Conservation (phyloP, 306 rosid species). For the Inga laurina region DNA sequence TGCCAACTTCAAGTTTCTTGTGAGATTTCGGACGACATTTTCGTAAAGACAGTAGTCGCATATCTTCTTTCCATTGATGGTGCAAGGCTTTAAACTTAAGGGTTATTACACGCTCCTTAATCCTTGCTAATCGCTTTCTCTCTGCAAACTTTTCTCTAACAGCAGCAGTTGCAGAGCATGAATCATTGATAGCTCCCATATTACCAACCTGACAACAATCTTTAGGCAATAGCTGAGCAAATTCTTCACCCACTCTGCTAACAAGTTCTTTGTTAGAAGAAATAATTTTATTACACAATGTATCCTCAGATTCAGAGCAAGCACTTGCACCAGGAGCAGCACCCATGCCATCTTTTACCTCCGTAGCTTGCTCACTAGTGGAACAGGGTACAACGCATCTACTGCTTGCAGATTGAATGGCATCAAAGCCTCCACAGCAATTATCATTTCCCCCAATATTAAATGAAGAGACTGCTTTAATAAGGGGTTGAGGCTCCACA, state of each 20-base stretch:
- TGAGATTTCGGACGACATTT: constrained; percentile 75
- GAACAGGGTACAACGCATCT: constrained; percentile 38
- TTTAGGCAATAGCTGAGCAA: constrained; percentile 53
- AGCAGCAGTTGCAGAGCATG: constrained; percentile 28
- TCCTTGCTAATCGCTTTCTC: constrained; percentile 60
- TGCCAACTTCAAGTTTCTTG: constrained; percentile 66
- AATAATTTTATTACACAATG: constrained; percentile 44
- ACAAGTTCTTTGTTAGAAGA: constrained; percentile 69
- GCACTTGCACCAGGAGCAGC: constrained; percentile 22
- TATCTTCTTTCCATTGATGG: constrained; percentile 85
- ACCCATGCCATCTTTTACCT: constrained; percentile 34
- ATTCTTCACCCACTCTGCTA: constrained; percentile 43
- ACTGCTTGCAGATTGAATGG: constrained; percentile 30
- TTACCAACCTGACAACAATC: constrained; percentile 35
- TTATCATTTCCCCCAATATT: constrained; percentile 26
- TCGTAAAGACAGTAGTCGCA: constrained; percentile 58
- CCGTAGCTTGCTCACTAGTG: constrained; percentile 35
- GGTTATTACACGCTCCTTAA: constrained; percentile 78
- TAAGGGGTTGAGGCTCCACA: constrained; percentile 60
- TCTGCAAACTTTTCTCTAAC: constrained; percentile 57
- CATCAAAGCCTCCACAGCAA: constrained; percentile 42
- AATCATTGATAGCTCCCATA: constrained; percentile 32
- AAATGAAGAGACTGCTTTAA: constrained; percentile 47
- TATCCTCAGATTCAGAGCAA: constrained; percentile 31
- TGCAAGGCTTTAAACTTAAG: constrained; percentile 79